Evolutionary conservation across 192 early-diverging fungal genomes (phyloP).

Genomic region (Entophlyctis luteolus): DNA sequence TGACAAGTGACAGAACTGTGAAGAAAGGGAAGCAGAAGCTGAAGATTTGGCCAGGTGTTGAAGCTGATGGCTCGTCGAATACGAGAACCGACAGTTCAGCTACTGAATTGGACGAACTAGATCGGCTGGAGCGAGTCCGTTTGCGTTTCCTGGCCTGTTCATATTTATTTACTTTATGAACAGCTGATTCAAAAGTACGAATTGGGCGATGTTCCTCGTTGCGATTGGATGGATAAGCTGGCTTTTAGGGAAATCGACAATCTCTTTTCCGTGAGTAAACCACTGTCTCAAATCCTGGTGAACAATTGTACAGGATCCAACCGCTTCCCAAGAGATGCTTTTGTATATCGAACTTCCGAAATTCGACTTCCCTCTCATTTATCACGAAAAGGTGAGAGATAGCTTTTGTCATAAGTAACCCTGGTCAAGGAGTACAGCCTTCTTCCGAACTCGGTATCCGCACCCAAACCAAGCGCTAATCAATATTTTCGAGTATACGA

Average conservation of each 20-base stretch:
- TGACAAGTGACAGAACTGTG: too few relatives aligned
- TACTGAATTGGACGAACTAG: conserved; percentile 63
- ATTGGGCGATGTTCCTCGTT: conserved; percentile 75
- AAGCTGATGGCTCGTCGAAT: conserved; percentile 58
- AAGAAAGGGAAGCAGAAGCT: conserved; percentile 81
- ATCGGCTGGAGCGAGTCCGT: conserved; percentile 78
- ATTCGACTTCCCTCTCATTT: conserved; percentile 96
- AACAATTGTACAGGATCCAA: too few relatives aligned
- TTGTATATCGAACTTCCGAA: conserved; percentile 87
- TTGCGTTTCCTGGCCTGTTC: neutral
- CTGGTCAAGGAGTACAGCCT: conserved; percentile 56
- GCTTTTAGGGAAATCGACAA: conserved; percentile 85
- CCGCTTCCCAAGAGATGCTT: conserved; percentile 57
- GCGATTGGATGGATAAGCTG: conserved; percentile 92
- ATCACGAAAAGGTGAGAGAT: conserved; percentile 67
- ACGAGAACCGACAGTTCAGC: conserved; percentile 57
- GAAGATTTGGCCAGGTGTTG: conserved; percentile 59
- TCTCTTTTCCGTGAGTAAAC: conserved; percentile 59
- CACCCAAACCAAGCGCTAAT: conserved; percentile 13
- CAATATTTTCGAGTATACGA: conserved; percentile 47
- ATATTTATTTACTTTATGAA: neutral
- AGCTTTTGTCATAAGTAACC: neutral
- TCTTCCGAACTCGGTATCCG: conserved; percentile 27
- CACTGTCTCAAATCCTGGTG: neutral
- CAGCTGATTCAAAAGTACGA: conserved; percentile 76